These are phyloP conservation scores for Penicillium sp. DNA, from an alignment of 2,329 filamentous ascomycete species.

Conservation along the genomic window DNA sequence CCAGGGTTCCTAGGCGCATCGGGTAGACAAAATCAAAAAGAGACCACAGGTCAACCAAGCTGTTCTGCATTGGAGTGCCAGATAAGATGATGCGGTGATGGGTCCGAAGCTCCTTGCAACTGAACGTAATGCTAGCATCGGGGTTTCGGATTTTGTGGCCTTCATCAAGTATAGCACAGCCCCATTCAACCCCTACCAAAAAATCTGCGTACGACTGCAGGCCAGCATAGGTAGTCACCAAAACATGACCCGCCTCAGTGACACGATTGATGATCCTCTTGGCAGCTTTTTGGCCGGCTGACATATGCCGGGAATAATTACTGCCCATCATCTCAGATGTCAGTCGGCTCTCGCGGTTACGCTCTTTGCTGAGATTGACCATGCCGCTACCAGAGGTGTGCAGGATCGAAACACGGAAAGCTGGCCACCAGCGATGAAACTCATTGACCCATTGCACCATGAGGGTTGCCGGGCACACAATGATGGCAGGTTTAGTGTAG, in stretches of 20 bases:
- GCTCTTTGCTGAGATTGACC: constrained; percentile 67
- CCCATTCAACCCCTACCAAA: constrained; percentile 80
- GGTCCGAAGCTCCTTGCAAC: constrained; percentile 89
- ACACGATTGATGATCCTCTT: constrained; percentile 78
- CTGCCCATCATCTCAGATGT: constrained; percentile 54
- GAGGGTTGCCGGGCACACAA: constrained; percentile 90
- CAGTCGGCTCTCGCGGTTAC: constrained; percentile 59
- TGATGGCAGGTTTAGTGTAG: constrained; percentile 76
- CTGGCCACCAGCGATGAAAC: constrained; percentile 99
- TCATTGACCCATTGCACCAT: constrained; percentile 98
- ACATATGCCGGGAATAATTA: constrained; percentile 34
- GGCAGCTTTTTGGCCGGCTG: constrained; percentile 62
- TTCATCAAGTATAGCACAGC: constrained; percentile 89
- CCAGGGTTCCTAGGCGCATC: constrained; percentile 86
- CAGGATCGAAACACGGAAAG: constrained; percentile 88
- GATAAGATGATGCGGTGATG: constrained; percentile 89
- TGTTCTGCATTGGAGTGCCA: constrained; percentile 97
- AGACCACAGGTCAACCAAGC: constrained; percentile 90
- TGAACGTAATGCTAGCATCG: constrained; percentile 88
- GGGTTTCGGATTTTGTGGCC: constrained; percentile 98
- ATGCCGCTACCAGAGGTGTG: constrained; percentile 96
- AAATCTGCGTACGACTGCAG: constrained; percentile 87
- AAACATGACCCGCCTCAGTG: constrained; percentile 76
- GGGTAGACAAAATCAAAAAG: constrained; percentile 97
- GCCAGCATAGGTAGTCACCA: constrained; percentile 93